phyloP scores from a whole-genome alignment of 2,329 filamentous ascomycete species.

The Curvularia verruculosa region DNA sequence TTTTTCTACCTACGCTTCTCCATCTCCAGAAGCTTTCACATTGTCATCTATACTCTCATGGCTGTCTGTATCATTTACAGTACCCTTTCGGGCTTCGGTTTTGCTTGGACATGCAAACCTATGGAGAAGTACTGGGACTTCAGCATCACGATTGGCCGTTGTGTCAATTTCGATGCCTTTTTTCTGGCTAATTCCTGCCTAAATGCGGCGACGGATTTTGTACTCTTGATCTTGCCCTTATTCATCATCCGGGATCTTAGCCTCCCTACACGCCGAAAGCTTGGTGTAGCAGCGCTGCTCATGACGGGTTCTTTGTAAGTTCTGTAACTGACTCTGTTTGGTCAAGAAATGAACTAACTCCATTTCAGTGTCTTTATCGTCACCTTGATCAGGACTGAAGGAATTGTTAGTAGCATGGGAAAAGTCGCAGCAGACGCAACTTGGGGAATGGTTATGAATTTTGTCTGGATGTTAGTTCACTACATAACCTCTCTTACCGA shows the following conservation, averaged over 20 bases:
- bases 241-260: constrained; percentile 28
- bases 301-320: constrained; percentile 29
- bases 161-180: constrained; percentile 19
- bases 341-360: neutral
- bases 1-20: constrained; percentile 24
- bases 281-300: constrained; percentile 22
- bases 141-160: constrained; percentile 16
- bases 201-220: constrained; percentile 21
- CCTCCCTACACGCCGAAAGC: constrained; percentile 21
- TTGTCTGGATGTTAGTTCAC: constrained; percentile 24
- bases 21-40: constrained; percentile 14
- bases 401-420: constrained; percentile 15
- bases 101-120: constrained; percentile 25
- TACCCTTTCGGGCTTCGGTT: constrained; percentile 19
- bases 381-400: constrained; percentile 21
- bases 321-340: neutral
- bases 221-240: constrained; percentile 24
- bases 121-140: constrained; percentile 27
- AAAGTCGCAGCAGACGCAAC: constrained; percentile 17
- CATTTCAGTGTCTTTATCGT: constrained; percentile 20
- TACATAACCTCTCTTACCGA: neutral
- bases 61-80: constrained; percentile 21
- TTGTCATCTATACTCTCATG: constrained; percentile 16
- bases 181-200: constrained; percentile 23
- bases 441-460: constrained; percentile 23